phyloP scores from a whole-genome alignment of 345 rosid genomes.

The Hibiscus trionum region DNA sequence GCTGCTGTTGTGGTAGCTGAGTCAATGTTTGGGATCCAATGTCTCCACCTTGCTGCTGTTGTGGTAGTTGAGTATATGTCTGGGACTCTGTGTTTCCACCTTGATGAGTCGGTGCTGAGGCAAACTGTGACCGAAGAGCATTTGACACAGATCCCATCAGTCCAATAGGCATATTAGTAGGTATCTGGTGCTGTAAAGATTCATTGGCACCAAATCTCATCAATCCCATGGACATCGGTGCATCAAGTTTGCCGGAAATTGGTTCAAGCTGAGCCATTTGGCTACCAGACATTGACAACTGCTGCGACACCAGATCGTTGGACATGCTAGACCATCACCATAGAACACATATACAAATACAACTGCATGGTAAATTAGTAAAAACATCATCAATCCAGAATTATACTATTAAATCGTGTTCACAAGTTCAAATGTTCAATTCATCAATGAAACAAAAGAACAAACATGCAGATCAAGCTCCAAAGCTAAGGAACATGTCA shows the following conservation, averaged over 20 bases:
- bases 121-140: neutral
- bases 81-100: conserved; percentile 15
- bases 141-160: conserved; percentile 17
- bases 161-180: conserved; percentile 18
- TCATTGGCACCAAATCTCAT: conserved; percentile 15
- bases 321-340: conserved; percentile 33
- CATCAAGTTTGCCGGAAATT: conserved; percentile 26
- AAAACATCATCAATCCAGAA: neutral
- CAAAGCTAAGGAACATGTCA: neutral
- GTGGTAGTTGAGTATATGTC: conserved; percentile 7
- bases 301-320: conserved; percentile 45
- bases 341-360: conserved; percentile 6
- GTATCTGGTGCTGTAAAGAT: no score
- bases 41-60: conserved; percentile 14
- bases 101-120: conserved; percentile 22
- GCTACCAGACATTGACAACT: conserved; percentile 27
- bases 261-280: conserved; percentile 42
- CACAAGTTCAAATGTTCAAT: neutral
- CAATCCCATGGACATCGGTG: conserved; percentile 31
- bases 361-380: conserved; percentile 15
- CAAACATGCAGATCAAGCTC: neutral
- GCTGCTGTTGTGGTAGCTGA: conserved; percentile 8
- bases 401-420: neutral
- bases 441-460: neutral
- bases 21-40: conserved; percentile 16